These are phyloP conservation scores for Calycina herbarum DNA, from an alignment of 2,329 filamentous ascomycete species.

Conservation along the genomic window DNA sequence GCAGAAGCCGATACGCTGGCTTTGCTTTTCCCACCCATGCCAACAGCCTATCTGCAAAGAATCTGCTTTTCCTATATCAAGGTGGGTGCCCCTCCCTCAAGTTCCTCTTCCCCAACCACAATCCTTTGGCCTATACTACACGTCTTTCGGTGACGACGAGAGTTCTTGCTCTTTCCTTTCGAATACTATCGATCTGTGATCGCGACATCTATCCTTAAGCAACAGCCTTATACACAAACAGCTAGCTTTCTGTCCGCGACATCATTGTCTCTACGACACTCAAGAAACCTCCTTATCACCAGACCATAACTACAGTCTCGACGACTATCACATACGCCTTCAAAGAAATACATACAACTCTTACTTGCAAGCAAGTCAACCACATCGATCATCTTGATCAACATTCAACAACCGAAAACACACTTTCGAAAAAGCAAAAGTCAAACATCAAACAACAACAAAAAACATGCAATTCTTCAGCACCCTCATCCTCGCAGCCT, in stretches of 20 bases:
- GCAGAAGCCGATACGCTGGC: conserved; percentile 7
- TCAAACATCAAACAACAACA: too few species aligned
- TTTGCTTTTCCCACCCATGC: not conserved
- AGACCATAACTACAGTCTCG: conserved; percentile 16
- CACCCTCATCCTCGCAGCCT: conserved; percentile 42
- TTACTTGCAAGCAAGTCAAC: conserved; percentile 17
- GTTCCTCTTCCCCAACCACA: conserved; percentile 18
- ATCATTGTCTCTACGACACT: conserved; percentile 28
- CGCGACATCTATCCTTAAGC: conserved; percentile 28
- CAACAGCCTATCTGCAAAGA: not conserved
- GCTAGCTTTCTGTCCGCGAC: conserved; percentile 26
- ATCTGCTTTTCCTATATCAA: conserved; percentile 15
- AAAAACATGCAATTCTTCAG: conserved; percentile 54
- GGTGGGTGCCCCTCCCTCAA: not conserved
- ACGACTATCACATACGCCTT: conserved; percentile 24
- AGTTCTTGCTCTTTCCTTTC: conserved; percentile 29
- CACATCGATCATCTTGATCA: conserved; percentile 31
- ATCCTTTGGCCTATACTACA: conserved; percentile 23
- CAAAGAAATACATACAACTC: conserved; percentile 5
- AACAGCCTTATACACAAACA: conserved; percentile 20
- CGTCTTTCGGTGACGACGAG: conserved; percentile 18
- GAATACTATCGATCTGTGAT: conserved; percentile 31
- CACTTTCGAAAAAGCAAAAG: too few species aligned
- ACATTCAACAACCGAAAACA: not conserved
- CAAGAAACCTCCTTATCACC: conserved; percentile 13